Conservation (phyloP, 164 flowering plant genomes). For the Piper longum region DNA sequence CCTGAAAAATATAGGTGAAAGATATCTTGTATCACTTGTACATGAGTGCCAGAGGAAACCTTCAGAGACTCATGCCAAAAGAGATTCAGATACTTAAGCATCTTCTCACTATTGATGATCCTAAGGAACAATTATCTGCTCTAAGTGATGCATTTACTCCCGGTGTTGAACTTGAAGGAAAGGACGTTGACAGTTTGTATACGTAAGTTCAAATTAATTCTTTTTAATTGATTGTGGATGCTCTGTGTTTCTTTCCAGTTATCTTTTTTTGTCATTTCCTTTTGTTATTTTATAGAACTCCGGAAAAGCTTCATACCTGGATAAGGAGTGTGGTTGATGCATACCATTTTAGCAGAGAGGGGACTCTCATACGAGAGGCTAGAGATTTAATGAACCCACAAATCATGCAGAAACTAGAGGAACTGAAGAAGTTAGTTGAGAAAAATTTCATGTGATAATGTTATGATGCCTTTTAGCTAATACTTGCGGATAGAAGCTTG, state of each 20-base stretch:
- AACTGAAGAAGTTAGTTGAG: constrained; percentile 33
- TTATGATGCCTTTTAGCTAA: not conserved
- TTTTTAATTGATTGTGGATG: not conserved
- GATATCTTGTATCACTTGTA: constrained; percentile 71
- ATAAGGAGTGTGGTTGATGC: constrained; percentile 48
- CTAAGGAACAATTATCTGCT: constrained; percentile 38
- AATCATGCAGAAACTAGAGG: constrained; percentile 35
- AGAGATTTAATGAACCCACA: constrained; percentile 53
- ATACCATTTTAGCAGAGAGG: constrained; percentile 45
- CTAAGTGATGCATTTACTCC: constrained; percentile 86
- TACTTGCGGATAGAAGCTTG: not conserved
- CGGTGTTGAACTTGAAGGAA: constrained; percentile 74
- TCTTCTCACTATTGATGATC: constrained; percentile 76
- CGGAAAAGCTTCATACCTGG: constrained; percentile 51
- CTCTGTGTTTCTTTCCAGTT: not conserved
- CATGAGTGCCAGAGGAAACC: constrained; percentile 47
- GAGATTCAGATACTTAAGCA: constrained; percentile 74
- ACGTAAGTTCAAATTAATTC: constrained; percentile 42
- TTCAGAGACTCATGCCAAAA: constrained; percentile 73
- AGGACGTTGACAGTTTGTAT: constrained; percentile 53
- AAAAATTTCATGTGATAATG: constrained; percentile 36
- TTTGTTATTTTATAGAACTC: constrained; percentile 32
- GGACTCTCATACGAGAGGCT: constrained; percentile 46
- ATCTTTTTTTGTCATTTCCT: not conserved
- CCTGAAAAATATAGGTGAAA: constrained; percentile 41